Percentiles rank a stretch among this genome's conserved stretches.
These are phyloP conservation scores for Bertia moriformis DNA, from an alignment of 2,329 filamentous ascomycete species.

Conservation along the genomic window DNA sequence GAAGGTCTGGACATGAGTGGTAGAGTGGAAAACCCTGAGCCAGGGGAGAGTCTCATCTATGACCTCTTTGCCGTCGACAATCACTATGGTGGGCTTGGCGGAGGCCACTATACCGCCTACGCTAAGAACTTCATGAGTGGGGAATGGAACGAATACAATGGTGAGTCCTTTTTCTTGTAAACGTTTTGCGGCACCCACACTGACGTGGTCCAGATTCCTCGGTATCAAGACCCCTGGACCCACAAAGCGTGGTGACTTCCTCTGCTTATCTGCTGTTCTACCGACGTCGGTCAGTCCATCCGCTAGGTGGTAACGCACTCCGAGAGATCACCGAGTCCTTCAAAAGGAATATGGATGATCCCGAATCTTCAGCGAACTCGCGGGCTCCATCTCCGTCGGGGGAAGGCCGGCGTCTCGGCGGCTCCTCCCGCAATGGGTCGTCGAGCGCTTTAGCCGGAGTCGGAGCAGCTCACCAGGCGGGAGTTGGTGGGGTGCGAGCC, in stretches of 20 bases:
- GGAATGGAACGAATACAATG: slow-evolving; percentile 94
- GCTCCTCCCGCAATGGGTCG: slow-evolving; percentile 78
- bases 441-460: slow-evolving; percentile 72
- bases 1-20: slow-evolving; percentile 71
- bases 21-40: slow-evolving; percentile 66
- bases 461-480: slow-evolving; percentile 59
- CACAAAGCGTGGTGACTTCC: slow-evolving; percentile 33
- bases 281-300: slow-evolving; percentile 61
- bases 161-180: slow-evolving; percentile 33
- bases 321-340: background rate
- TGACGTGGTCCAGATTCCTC: background rate
- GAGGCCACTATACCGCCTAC: slow-evolving; percentile 90
- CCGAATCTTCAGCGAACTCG: background rate
- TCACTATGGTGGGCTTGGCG: slow-evolving; percentile 83
- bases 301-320: slow-evolving; percentile 51
- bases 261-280: slow-evolving; percentile 93
- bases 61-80: slow-evolving; percentile 93
- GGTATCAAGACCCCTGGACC: background rate
- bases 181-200: background rate
- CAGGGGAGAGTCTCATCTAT: slow-evolving; percentile 71
- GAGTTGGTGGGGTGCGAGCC: slow-evolving; percentile 4
- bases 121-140: slow-evolving; percentile 82
- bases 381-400: slow-evolving; percentile 29
- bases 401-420: slow-evolving; percentile 74
- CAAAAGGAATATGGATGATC: background rate